These are phyloP conservation scores for Gaultheria prostrata DNA, from an alignment of 148 eudicot genomes.

Conservation along the genomic window DNA sequence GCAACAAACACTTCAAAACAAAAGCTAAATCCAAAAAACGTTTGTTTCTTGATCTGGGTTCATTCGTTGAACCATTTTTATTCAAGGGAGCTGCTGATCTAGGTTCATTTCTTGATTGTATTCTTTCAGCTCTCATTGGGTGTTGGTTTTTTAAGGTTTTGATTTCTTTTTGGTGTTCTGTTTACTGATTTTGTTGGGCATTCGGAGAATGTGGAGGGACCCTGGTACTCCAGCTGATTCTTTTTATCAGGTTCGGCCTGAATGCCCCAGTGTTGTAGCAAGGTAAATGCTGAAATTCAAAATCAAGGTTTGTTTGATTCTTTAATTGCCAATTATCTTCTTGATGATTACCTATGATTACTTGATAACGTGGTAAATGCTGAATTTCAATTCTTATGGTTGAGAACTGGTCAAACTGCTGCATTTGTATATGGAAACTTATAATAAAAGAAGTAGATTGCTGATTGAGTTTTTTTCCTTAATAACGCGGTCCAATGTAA, in stretches of 20 bases:
- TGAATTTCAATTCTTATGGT: neutral
- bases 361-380: neutral
- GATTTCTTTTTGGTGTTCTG: too few relatives aligned
- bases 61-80: too few relatives aligned
- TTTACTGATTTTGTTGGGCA: too few relatives aligned
- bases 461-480: neutral
- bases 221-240: slow-evolving; percentile 74
- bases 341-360: neutral
- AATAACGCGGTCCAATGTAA: neutral
- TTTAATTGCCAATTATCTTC: neutral
- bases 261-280: slow-evolving; percentile 64
- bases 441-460: neutral
- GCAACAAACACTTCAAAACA: neutral
- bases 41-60: slow-evolving; percentile 11
- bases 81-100: too few relatives aligned
- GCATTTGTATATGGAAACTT: neutral
- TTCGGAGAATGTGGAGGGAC: slow-evolving; percentile 73
- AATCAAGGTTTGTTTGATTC: slow-evolving; percentile 57
- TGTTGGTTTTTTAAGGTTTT: slow-evolving; percentile 19
- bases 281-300: slow-evolving; percentile 81
- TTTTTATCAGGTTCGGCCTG: slow-evolving; percentile 75
- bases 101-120: neutral
- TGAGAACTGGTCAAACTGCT: neutral
- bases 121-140: slow-evolving; percentile 5
- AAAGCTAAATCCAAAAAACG: neutral